Conservation (phyloP, 148 eudicot genomes). For the Oxyria digyna region DNA sequence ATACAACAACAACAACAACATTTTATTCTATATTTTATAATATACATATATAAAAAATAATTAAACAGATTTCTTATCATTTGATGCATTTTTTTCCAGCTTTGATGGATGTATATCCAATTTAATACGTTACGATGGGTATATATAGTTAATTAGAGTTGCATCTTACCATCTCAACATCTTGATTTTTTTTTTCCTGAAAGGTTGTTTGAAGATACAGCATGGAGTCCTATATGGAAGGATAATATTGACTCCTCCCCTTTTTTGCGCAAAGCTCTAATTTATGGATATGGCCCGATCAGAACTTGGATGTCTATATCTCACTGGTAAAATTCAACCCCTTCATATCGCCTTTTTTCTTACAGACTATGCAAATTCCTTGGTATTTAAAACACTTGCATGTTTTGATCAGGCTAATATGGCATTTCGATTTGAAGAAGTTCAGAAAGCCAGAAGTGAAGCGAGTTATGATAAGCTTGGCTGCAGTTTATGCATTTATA, state of each 20-base stretch:
- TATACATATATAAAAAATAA: too few relatives aligned
- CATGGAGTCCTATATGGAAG: constrained; percentile 72
- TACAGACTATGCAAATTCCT: not conserved
- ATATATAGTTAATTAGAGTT: not conserved
- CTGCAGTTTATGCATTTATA: constrained; percentile 73
- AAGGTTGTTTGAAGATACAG: constrained; percentile 84
- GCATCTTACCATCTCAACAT: not conserved
- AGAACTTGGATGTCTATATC: constrained; percentile 86
- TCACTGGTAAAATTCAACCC: constrained; percentile 51
- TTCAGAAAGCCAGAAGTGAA: constrained; percentile 67
- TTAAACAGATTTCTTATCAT: not conserved
- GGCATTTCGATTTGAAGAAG: constrained; percentile 66
- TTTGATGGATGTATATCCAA: too few relatives aligned
- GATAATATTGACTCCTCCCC: constrained; percentile 49
- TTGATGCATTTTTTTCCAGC: not conserved
- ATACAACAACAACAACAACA: too few relatives aligned
- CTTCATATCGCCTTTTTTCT: constrained; percentile 2
- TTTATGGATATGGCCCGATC: constrained; percentile 76
- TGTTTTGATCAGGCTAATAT: constrained; percentile 37
- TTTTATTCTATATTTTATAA: too few relatives aligned
- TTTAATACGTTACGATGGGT: too few relatives aligned
- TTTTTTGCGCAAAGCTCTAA: constrained; percentile 49
- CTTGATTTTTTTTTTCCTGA: not conserved
- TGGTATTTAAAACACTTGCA: not conserved
- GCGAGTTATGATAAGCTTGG: constrained; percentile 80